Conservation (phyloP, 2,329 filamentous ascomycete genomes). For the Torrubiella hemipterigena region DNA sequence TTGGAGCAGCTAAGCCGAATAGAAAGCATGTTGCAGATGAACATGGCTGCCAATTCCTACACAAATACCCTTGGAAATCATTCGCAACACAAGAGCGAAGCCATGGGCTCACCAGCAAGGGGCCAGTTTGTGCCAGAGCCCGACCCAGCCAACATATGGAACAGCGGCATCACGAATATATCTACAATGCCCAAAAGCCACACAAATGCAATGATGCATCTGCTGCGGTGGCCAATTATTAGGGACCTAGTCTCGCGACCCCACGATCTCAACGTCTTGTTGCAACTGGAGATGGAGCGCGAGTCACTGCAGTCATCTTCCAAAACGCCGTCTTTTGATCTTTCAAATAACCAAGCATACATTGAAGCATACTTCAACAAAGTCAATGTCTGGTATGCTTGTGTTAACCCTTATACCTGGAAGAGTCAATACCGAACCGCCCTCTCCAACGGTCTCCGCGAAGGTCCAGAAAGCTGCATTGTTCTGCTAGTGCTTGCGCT, state of each 20-base stretch:
- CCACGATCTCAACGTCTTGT: constrained; percentile 69
- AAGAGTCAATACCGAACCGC: constrained; percentile 62
- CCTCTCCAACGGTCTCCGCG: constrained; percentile 62
- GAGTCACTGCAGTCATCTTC: constrained; percentile 60
- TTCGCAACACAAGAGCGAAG: too few species aligned
- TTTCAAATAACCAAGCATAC: constrained; percentile 63
- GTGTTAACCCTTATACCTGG: constrained; percentile 76
- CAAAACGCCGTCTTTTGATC: constrained; percentile 53
- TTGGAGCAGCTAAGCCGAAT: constrained; percentile 67
- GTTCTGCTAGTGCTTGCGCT: constrained; percentile 68
- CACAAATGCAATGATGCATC: constrained; percentile 66
- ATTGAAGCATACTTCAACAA: constrained; percentile 70
- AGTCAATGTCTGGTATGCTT: constrained; percentile 78
- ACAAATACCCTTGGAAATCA: constrained; percentile 30
- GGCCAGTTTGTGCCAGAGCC: constrained; percentile 47
- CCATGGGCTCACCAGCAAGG: constrained; percentile 43
- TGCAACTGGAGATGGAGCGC: constrained; percentile 70
- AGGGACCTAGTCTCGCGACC: constrained; percentile 64
- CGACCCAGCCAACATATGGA: constrained; percentile 53
- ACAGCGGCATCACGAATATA: constrained; percentile 49
- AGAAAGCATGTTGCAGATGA: constrained; percentile 66
- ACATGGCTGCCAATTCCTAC: constrained; percentile 35
- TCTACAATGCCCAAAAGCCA: constrained; percentile 80
- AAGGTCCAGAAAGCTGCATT: constrained; percentile 72
- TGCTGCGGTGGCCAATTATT: constrained; percentile 72